Conservation (phyloP, 2,329 filamentous ascomycete genomes). For the Sclerotinia borealis region DNA sequence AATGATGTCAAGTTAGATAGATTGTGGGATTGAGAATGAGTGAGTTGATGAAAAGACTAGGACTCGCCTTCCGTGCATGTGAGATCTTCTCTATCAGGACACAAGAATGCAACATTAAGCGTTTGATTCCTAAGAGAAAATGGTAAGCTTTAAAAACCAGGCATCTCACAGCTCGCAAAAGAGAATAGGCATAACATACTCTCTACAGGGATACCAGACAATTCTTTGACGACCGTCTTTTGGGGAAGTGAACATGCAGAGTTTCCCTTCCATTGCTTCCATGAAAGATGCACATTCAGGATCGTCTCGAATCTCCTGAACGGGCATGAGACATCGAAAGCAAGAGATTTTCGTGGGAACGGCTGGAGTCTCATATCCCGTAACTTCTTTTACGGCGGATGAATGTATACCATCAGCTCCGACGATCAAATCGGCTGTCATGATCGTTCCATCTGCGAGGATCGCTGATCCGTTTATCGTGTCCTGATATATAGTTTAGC, state of each 20-base stretch:
- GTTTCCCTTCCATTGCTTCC: constrained; percentile 22
- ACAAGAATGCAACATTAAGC: constrained; percentile 18
- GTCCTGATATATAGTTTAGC: constrained; percentile 7
- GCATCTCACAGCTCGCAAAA: constrained; percentile 36
- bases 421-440: constrained; percentile 45
- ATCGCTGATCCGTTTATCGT: constrained; percentile 35
- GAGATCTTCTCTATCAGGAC: constrained; percentile 15
- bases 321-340: constrained; percentile 23
- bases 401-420: constrained; percentile 48
- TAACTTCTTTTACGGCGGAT: background rate
- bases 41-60: background rate
- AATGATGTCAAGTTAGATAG: background rate
- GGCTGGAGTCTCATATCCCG: background rate
- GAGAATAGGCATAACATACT: constrained; percentile 44
- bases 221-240: constrained; percentile 35
- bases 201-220: constrained; percentile 43
- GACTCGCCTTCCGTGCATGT: background rate
- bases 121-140: constrained; percentile 14
- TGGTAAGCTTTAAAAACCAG: constrained; percentile 9
- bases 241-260: constrained; percentile 35
- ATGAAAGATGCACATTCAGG: constrained; percentile 33
- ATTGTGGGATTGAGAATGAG: background rate
- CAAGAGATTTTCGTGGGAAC: constrained; percentile 18
- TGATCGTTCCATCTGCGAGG: constrained; percentile 39
- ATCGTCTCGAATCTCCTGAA: constrained; percentile 30